Evolutionary conservation across 805 yeast species (phyloP), one percentile per base, ranked within the genome.

Genomic region (Candida nanaspora): DNA sequence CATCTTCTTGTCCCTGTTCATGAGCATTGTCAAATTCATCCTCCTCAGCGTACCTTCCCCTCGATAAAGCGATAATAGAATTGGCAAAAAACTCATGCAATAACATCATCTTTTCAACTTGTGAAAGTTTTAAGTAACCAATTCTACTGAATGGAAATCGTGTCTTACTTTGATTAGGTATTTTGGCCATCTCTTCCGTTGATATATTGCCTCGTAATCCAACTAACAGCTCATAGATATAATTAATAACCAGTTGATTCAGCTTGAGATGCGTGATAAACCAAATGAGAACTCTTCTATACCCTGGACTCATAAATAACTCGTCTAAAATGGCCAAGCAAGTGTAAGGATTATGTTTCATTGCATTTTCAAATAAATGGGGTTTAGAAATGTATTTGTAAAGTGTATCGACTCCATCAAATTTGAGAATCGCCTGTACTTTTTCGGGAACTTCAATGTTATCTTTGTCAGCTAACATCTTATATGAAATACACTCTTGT

Each of bases 41-140:
- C 8, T 46, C 38, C 13, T 53, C 56, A 13, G 46, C 43, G 10
- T 53, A 48, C 1, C 55, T 49, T 4, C 65, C 68, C 26, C 61
- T 59, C 0, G 72, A 65, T 11, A 74, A 46, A 43, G 59, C 67
- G 13, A 72, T 65, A 4, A 74, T 63, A 11, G 74, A 72, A 45
- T 74, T 76, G n/a, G 77, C 67, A 43, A 84, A 67, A 47, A 82
- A 79, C 54, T 80, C 87, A 59, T 82, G 88, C 29, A 84, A 56
- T 13, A 84, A 52, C 86, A 82, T 80, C 47, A 75, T 72, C 45
- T 63, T 68, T 49, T 83, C 91, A 37, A 80, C 67, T 10, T 70
- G 76, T 14, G 83, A 74, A 28, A 83, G 57, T 4, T 57, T 62
- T 18, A 83, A 46, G 0, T 61, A 41, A 0, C 88, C 89, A 46